Base-by-base conservation (phyloP, 2,329 filamentous ascomycete genomes). In the Xylaria sp. region DNA sequence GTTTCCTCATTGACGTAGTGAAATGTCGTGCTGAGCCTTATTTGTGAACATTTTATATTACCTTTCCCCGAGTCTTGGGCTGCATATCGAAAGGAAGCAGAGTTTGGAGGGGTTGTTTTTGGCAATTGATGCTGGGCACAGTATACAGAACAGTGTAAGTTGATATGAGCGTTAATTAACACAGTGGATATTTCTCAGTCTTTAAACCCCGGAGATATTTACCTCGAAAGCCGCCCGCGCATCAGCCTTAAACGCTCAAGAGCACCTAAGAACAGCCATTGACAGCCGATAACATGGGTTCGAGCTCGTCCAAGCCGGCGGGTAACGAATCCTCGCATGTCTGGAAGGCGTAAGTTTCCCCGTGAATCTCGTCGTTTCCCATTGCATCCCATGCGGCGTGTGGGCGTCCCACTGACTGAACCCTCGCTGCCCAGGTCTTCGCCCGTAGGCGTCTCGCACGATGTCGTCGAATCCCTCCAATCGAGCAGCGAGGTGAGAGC, bases 391-490 rank as follows among this genome's bases (percentile, higher is more conserved):
- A 13, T 34, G 29, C 9, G 3, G 29, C 11, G 29, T 34, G 29
- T 13, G 21, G 44, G 22, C 48, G 39, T 6, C 19, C 40, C 19
- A 48, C 52, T 51, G 38, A 48, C 21, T 45, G 54, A 59, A 44
- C 52, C 40, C 34, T 39, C 65, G 67, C 66, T 68, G 65, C 70
- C 63, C 49, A 76, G 74, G 56, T 66, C 72, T 54, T 74, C 76
- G 44, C 77, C 80, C 29, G 74, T 78, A 61, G 77, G 79, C 65
- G 72, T 96, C 73, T 96, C 92, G 63, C 86, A 90, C 69, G 87
- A 90, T 69, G 80, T 97, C 68, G 82, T 95, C 67, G 87, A 96
- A 68, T 86, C 87, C 57, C 81, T 97, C 57, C 91, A 96, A 73
- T 84, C 85, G 58, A 96, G 86, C 78, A 83, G 88, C 65, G 92